phyloP scores from a whole-genome alignment of 768 basidiomycete species.

The Filobasidium wieringae region DNA sequence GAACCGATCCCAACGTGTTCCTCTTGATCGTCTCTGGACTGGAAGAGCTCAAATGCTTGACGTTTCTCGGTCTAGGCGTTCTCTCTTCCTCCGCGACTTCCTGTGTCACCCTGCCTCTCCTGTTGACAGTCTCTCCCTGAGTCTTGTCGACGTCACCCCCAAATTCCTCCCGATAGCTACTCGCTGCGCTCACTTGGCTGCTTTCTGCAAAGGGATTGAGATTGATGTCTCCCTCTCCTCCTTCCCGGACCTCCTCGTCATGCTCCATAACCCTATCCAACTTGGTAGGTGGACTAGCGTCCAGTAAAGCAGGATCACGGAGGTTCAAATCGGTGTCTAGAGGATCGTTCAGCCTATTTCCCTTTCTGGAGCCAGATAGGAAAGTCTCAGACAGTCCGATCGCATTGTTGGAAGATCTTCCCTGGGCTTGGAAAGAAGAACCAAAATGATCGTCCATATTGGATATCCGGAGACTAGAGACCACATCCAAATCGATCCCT shows the following conservation, averaged over 20 bases:
- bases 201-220: slow-evolving; percentile 15
- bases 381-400: not conserved
- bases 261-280: slow-evolving; percentile 21
- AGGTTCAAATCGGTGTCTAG: slow-evolving; percentile 1
- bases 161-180: slow-evolving; percentile 3
- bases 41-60: slow-evolving; percentile 8
- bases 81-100: slow-evolving; percentile 9
- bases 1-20: not conserved
- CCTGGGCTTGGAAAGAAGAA: not conserved
- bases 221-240: slow-evolving; percentile 11
- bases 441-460: slow-evolving; percentile 5
- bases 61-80: slow-evolving; percentile 19
- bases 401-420: not conserved
- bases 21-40: slow-evolving; percentile 1
- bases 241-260: slow-evolving; percentile 4
- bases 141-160: not conserved
- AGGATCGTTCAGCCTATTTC: not conserved
- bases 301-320: not conserved
- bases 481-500: slow-evolving; percentile 15
- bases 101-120: not conserved
- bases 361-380: not conserved
- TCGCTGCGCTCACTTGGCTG: slow-evolving; percentile 12
- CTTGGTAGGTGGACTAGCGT: slow-evolving; percentile 6
- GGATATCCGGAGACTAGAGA: slow-evolving; percentile 8
- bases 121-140: not conserved